Percentiles rank a stretch among this genome's conserved stretches.
Conservation (phyloP, 1,139 yeast genomes). For the Kluyveromyces marxianus region DNA sequence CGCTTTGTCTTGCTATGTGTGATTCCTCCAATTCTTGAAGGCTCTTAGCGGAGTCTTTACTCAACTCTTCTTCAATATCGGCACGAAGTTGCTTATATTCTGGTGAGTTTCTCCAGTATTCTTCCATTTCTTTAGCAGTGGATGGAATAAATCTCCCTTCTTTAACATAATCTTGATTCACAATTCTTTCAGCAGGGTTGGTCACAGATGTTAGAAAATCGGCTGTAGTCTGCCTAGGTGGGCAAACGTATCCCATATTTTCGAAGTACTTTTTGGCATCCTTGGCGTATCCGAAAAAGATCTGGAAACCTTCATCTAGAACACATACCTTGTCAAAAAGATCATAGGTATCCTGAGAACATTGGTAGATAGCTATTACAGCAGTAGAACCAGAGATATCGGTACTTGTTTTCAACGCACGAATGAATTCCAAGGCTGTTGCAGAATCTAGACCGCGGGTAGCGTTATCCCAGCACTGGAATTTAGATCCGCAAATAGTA, state of each 20-base stretch:
- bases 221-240: constrained; percentile 73
- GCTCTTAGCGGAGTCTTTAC: constrained; percentile 11
- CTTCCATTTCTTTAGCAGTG: constrained; percentile 63
- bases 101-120: constrained; percentile 59
- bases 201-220: constrained; percentile 77
- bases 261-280: constrained; percentile 54
- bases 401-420: constrained; percentile 60
- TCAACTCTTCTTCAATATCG: constrained; percentile 36
- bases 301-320: constrained; percentile 70
- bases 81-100: constrained; percentile 38
- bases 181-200: constrained; percentile 59
- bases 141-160: constrained; percentile 59
- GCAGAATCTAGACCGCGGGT: constrained; percentile 73
- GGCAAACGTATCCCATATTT: constrained; percentile 65
- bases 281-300: constrained; percentile 57
- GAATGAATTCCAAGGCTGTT: constrained; percentile 66
- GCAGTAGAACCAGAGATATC: constrained; percentile 52
- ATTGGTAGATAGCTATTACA: constrained; percentile 75
- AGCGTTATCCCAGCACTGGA: constrained; percentile 71
- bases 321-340: constrained; percentile 68
- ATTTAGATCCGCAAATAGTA: constrained; percentile 50
- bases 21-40: constrained; percentile 35
- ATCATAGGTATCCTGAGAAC: constrained; percentile 71
- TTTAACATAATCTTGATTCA: constrained; percentile 27
- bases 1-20: constrained; percentile 52